A percentile compares a stretch with the other conserved stretches of the same genome.
These are phyloP conservation scores for Alloteropsis semialata DNA, from an alignment of 176 grass and related monocot genomes.

Conservation along the genomic window DNA sequence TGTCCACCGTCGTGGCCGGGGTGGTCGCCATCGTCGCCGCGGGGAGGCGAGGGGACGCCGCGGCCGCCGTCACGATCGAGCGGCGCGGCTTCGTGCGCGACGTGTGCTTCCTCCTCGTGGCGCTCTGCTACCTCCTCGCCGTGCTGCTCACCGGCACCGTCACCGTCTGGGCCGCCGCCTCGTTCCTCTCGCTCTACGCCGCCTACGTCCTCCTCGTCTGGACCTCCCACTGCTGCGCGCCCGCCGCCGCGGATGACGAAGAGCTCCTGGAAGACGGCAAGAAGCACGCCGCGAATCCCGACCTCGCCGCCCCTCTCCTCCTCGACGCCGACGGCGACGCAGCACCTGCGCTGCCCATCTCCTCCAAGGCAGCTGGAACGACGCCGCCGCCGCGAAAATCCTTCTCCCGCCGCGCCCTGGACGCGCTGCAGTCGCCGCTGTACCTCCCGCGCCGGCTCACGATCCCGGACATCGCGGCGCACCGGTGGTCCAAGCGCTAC, in stretches of 20 bases:
- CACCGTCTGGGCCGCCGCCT: slow-evolving; percentile 55
- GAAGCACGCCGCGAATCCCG: background rate
- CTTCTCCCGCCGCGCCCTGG: background rate
- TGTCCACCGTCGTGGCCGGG: slow-evolving; percentile 72
- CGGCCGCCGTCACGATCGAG: slow-evolving; percentile 25
- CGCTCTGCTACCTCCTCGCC: slow-evolving; percentile 56
- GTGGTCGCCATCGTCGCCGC: slow-evolving; percentile 40
- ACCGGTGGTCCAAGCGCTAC: slow-evolving; percentile 45
- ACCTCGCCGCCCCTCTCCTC: slow-evolving; percentile 33
- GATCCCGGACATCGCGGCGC: slow-evolving; percentile 59
- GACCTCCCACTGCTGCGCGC: slow-evolving; percentile 53
- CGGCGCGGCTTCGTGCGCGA: slow-evolving; percentile 62
- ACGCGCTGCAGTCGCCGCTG: slow-evolving; percentile 45
- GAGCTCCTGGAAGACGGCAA: background rate
- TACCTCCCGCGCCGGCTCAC: slow-evolving; percentile 74
- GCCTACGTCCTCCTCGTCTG: slow-evolving; percentile 65
- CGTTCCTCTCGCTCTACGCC: slow-evolving; percentile 76
- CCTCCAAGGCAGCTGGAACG: background rate
- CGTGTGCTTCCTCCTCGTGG: slow-evolving; percentile 62
- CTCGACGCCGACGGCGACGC: background rate
- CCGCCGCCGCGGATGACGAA: background rate
- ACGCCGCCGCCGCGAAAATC: background rate
- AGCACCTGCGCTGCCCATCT: background rate
- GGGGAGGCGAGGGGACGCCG: background rate
- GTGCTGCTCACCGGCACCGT: slow-evolving; percentile 51